Base-by-base conservation (phyloP, 805 yeast species). In the Kregervanrija delftensis region DNA sequence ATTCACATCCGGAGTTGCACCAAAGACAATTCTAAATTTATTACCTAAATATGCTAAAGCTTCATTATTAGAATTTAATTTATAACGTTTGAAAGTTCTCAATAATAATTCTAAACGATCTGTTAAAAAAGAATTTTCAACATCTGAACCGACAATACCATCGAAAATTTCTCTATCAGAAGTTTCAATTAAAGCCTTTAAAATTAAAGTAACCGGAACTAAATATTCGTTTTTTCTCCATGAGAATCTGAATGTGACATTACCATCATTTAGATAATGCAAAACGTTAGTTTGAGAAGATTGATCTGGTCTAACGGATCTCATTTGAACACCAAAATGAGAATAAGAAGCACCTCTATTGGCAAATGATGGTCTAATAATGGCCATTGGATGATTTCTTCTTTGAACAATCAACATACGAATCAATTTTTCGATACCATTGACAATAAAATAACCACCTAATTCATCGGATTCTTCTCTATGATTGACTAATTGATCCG, bases 341-440 rank as follows among this genome's bases (percentile, higher is more conserved):
- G 96, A 72, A 68, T 93, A 93, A 8, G 87, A 68, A 6, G 91
- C 84, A 59, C 99, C 99, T 75, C 99, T 83, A 69, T 89, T 89
- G 41, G 83, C 83, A 60, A 91, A 93, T 10, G 96, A 86, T 32
- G 96, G 95, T 70, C 99, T 87, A 48, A 89, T 83, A 57, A 93
- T 80, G 11, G 98, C 98, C 96, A 93, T 88, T 17, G 98, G 96
- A 62, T 90, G 97, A 64, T 93, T 93, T 67, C 99, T 79, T 65
- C 98, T 83, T 69, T 91, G 99, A 14, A 93, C 97, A 71, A 93
- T 88, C 65, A 93, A 79, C 98, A 93, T 88, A 69, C 99, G 86
- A 57, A 93, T 80, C 58, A 93, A 74, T 67, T 93, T 93, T 67
- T 93, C 99, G 55, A 91, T 90, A 73, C 99, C 99, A 63, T 91